phyloP scores from a whole-genome alignment of 2,329 filamentous ascomycete genomes.

The Dactylella cylindrospora region DNA sequence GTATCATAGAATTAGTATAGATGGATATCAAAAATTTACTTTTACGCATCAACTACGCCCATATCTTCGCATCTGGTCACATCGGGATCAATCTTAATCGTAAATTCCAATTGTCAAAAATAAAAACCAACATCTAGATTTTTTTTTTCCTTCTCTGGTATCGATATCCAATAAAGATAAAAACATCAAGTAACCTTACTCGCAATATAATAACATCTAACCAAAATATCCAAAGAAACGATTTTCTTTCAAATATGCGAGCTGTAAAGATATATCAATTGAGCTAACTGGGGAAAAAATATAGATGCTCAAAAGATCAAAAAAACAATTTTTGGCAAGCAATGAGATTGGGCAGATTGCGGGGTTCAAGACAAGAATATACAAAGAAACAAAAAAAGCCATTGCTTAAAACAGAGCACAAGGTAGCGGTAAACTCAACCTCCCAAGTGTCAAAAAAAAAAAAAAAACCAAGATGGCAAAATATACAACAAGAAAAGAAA shows the following conservation, averaged over 20 bases:
- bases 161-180: neutral
- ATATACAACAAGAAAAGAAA: neutral
- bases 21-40: neutral
- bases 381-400: too few species aligned
- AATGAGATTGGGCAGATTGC: too few species aligned
- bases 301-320: neutral
- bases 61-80: too few species aligned
- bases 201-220: neutral
- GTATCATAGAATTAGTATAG: neutral
- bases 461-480: conserved; percentile 4
- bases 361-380: too few species aligned
- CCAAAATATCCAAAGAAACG: too few species aligned
- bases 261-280: neutral
- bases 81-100: too few species aligned
- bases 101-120: neutral
- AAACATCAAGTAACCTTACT: neutral
- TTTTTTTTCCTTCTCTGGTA: conserved; percentile 16
- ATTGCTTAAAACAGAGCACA: too few species aligned
- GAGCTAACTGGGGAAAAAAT: neutral
- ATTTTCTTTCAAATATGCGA: too few species aligned
- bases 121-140: neutral
- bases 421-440: conserved; percentile 18
- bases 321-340: too few species aligned
- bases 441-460: conserved; percentile 9
- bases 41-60: neutral